Evolutionary conservation across 2,329 filamentous ascomycete species (phyloP).

Genomic region (Talaromyces sp.): DNA sequence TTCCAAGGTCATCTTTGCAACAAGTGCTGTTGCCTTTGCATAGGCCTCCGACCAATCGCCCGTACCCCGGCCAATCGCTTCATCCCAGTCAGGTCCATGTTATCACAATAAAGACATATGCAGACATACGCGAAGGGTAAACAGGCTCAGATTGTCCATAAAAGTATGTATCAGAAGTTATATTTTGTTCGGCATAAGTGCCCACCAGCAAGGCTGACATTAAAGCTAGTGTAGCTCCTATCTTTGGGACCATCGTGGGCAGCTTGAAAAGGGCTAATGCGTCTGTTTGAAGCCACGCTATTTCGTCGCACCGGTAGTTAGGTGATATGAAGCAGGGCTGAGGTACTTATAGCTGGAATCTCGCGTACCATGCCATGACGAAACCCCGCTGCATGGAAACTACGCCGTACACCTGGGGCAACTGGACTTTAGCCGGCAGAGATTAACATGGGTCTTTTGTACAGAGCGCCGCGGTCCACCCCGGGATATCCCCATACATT

Average conservation of each 20-base stretch:
- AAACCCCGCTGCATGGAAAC: neutral
- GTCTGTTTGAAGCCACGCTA: neutral
- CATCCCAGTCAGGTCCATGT: neutral
- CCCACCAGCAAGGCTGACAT: neutral
- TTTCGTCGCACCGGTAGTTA: neutral
- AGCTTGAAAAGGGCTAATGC: neutral
- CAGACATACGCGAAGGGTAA: neutral
- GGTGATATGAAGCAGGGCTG: too few species aligned
- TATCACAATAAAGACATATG: neutral
- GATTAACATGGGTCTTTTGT: neutral
- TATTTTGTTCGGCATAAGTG: neutral
- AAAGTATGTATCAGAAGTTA: neutral
- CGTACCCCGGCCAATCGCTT: neutral
- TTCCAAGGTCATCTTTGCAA: neutral
- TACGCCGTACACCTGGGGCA: neutral
- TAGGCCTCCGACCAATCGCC: neutral
- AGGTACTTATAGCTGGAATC: neutral
- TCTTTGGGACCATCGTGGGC: neutral
- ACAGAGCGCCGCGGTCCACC: neutral
- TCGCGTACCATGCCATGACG: neutral
- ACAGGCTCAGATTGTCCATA: neutral
- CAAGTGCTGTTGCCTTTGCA: neutral
- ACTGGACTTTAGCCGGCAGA: neutral
- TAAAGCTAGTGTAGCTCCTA: neutral
- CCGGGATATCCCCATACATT: too few species aligned